Percentiles rank a stretch among this genome's conserved stretches.
phyloP scores from a whole-genome alignment of 768 basidiomycete genomes.

The Podaxis sp. region DNA sequence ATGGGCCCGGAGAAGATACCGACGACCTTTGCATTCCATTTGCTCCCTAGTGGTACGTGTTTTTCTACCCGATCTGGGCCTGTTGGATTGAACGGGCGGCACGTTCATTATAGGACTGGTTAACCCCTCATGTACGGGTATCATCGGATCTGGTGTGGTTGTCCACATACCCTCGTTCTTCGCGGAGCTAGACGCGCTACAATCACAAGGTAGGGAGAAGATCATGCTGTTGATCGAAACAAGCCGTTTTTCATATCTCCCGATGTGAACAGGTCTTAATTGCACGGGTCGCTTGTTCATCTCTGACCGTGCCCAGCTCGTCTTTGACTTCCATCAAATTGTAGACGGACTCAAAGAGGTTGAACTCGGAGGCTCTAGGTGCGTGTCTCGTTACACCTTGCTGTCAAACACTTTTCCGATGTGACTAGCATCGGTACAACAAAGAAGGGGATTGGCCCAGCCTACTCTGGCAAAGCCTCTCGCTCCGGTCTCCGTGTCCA shows the following conservation, averaged over 20 bases:
- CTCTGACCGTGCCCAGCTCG: constrained; percentile 95
- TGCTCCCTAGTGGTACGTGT: constrained; percentile 83
- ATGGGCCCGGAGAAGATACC: constrained; percentile 54
- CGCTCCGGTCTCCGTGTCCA: constrained; percentile 95
- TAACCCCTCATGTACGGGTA: constrained; percentile 79
- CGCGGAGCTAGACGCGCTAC: constrained; percentile 81
- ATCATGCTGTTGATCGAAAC: neutral
- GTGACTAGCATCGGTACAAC: constrained; percentile 88
- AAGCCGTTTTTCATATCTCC: neutral
- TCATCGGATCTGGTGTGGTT: constrained; percentile 96
- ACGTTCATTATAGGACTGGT: constrained; percentile 59
- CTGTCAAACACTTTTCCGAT: constrained; percentile 11
- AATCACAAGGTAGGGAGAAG: constrained; percentile 67
- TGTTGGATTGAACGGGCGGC: neutral
- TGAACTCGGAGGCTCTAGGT: constrained; percentile 90
- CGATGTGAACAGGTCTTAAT: constrained; percentile 62
- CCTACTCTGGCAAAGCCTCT: constrained; percentile 96
- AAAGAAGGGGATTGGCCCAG: constrained; percentile 97
- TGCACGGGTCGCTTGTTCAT: constrained; percentile 85
- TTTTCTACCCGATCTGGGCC: neutral
- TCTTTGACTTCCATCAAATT: constrained; percentile 99
- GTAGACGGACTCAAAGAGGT: constrained; percentile 98
- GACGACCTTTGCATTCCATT: constrained; percentile 92
- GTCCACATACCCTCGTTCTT: constrained; percentile 96
- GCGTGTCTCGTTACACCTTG: constrained; percentile 9